Evolutionary conservation across 2,329 filamentous ascomycete genomes (phyloP), one percentile per base, ranked within the genome.

Genomic region (Anisogramma anomala): DNA sequence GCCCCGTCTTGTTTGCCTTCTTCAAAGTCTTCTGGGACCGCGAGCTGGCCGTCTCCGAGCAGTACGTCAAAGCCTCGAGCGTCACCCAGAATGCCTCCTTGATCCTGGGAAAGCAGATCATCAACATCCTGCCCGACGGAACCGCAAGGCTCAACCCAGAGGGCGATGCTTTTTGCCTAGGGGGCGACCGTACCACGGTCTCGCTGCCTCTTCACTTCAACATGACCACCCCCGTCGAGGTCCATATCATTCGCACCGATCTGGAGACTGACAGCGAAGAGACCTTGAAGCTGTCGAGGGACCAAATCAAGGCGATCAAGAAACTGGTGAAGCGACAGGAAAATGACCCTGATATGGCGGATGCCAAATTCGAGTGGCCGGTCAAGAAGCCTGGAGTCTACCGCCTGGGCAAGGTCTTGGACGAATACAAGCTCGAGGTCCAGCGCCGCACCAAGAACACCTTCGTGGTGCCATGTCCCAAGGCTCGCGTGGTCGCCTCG

Each of bases 101-200:
- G 55, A 96, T 98, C 49, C 74, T 94, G 64, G 91, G 91, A 55
- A 91, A 87, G 59, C 88, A 96, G 64, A 94, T 95, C 52, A 89
- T 98, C 61, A 91, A 98, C 58, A 94, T 98, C 55, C 68, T 98
- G 41, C 91, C 91, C 2, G 91, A 98, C 68, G 93, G 93, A 14
- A 91, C 88, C 36, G 91, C 88, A 11, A 71, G 87, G 36, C 68
- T 98, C 48, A 98, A 98, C 55, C 86, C 87, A 0, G 74, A 87
- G 34, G 72, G 76, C 43, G 65, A 71, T n/a, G 74, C 87, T 0
- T 91, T 91, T 60, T 98, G 91, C 60, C 64, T 98, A 35, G 80
- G 81, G 43, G 66, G 69, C 32, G 66, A 73, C 17, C 76, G 71
- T 44, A 69, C 71, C 22, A 66, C 72, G 7, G 73, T 79, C 28